Base-by-base conservation (phyloP, 2,329 filamentous ascomycete genomes). In the Xylariaceae sp. region DNA sequence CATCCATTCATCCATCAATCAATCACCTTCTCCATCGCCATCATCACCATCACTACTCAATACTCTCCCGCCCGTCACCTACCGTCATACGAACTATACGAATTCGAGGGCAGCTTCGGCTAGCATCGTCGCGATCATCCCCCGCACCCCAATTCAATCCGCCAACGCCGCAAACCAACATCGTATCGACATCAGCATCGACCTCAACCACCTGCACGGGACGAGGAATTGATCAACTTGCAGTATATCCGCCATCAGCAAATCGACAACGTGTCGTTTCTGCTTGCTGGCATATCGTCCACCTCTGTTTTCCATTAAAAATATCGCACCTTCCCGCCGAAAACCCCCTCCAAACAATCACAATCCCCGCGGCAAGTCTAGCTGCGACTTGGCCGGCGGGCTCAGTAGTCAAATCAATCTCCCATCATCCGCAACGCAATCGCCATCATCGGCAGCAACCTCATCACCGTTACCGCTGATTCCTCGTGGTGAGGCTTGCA, bases 311-410 rank as follows among this genome's bases (percentile, higher is more conserved):
- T 39, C 45, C 42, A n/a, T 35, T 47, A 43, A 29, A 27, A 35
- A 26, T 39, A 42, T 48, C 39, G 32, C 50, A 41, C 32, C 35
- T 26, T 32, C 32, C 45, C 47, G n/a, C 45, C 27, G 19, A 31
- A 9, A 32, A 34, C 39, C 44, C n/a, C 11, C 19, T 45, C 19
- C 35, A 51, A 31, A 7, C 41, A 19, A 31, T 9, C 32, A 34
- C 5, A 50, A 54, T 47, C 50, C 51, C 54, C 53, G 54, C 58
- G 53, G 54, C 61, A 64, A 53, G 56, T 60, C 60, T 57, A 55
- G 44, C 57, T 55, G 56, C 53, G 56, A 51, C 56, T 56, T 58
- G 55, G 47, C 58, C 43, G 57, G 59, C 58, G 58, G 64, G 61
- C 56, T 50, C 27, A 56, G 55, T 59, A 61, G 59, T 58, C 61